Conservation (phyloP, 2,329 filamentous ascomycete genomes). For the Cryphonectria carpinicola region DNA sequence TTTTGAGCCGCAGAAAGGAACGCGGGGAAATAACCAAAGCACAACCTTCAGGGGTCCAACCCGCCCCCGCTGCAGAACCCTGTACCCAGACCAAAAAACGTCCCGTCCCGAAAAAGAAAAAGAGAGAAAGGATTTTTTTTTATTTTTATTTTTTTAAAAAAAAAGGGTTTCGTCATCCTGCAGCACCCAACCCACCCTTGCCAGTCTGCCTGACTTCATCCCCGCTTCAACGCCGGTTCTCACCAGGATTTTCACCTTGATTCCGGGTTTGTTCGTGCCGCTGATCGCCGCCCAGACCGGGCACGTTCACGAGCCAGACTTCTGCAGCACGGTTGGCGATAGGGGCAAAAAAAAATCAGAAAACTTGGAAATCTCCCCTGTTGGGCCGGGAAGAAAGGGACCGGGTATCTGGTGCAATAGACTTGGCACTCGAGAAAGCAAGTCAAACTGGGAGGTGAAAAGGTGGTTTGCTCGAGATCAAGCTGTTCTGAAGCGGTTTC, state of each 20-base stretch:
- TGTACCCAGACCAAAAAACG: too few species aligned
- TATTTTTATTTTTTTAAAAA: too few species aligned
- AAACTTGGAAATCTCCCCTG: conserved; percentile 2
- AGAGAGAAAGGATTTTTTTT: too few species aligned
- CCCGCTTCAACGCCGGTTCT: not conserved
- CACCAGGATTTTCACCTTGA: not conserved
- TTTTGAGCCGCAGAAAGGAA: not conserved
- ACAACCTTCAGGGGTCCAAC: not conserved
- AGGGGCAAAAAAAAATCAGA: not conserved
- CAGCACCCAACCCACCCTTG: not conserved
- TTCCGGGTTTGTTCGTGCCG: not conserved
- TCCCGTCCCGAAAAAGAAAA: too few species aligned
- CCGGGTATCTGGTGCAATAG: not conserved
- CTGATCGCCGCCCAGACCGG: not conserved
- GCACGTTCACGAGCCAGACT: not conserved
- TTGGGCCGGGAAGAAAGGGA: not conserved
- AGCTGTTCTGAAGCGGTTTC: not conserved
- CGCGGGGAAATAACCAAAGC: not conserved
- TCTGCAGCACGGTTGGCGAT: not conserved
- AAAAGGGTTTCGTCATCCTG: not conserved
- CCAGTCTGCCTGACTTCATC: not conserved
- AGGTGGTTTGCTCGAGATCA: not conserved
- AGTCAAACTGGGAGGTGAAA: not conserved
- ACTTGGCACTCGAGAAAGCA: not conserved
- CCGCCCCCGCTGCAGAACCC: not conserved